Conservation (phyloP, 257 asterid genomes). For the Salvia rosmarinus region DNA sequence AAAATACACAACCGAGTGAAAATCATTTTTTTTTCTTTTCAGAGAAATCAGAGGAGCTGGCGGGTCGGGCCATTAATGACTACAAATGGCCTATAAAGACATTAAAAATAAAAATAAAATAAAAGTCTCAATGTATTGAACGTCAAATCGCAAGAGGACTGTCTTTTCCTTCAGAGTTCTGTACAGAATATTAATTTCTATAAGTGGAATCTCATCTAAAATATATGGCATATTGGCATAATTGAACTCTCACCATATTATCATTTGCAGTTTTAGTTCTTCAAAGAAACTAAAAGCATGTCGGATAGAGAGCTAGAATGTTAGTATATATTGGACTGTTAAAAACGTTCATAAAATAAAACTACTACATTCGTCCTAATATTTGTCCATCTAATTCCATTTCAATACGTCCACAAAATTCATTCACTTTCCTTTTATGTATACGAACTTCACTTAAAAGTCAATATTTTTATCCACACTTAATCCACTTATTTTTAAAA, state of each 20-base stretch:
- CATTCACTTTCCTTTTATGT: too few species aligned
- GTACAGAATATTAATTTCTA: constrained; percentile 33
- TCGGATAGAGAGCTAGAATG: background rate
- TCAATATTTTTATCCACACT: too few species aligned
- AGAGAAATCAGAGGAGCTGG: too few species aligned
- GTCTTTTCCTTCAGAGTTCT: too few species aligned
- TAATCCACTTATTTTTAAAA: too few species aligned
- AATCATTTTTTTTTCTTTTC: background rate
- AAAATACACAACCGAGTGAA: constrained; percentile 31
- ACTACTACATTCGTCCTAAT: too few species aligned
- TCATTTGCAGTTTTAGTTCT: background rate
- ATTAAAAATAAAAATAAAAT: background rate
- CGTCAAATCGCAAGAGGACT: too few species aligned
- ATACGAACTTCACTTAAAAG: too few species aligned
- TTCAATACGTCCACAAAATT: too few species aligned
- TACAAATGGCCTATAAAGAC: constrained; percentile 32
- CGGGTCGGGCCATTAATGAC: constrained; percentile 44
- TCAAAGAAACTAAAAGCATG: background rate
- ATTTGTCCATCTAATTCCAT: too few species aligned
- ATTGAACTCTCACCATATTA: background rate
- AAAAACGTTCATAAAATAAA: too few species aligned
- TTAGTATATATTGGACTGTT: background rate
- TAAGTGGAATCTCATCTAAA: constrained; percentile 37
- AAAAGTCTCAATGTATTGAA: constrained; percentile 16
- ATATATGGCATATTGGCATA: constrained; percentile 29